Percentiles rank a stretch among this genome's conserved stretches.
Evolutionary conservation across 805 yeast genomes (phyloP).

Genomic region (Myxozyma nipponensis): DNA sequence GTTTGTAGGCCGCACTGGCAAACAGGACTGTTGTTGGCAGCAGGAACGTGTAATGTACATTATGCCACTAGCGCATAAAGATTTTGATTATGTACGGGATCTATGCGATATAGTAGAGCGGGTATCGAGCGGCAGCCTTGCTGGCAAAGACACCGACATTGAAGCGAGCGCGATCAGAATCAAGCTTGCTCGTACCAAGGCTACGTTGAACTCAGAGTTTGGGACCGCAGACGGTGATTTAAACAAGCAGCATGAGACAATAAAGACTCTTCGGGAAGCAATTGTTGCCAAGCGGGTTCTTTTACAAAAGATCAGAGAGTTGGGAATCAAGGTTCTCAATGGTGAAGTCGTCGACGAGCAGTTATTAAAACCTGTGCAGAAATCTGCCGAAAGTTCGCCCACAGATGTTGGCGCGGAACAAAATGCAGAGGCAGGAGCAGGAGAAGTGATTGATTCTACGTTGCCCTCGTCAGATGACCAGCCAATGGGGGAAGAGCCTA

Average conservation of each 20-base stretch:
- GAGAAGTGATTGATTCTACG: background rate
- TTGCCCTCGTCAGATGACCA: background rate
- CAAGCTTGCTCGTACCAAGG: constrained; percentile 6
- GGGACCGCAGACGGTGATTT: constrained; percentile 1
- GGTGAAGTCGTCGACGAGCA: background rate
- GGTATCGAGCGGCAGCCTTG: constrained; percentile 15
- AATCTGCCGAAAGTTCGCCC: background rate
- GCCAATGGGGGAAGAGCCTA: background rate
- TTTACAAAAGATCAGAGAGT: background rate
- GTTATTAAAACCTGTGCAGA: background rate
- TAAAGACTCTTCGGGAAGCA: constrained; percentile 1
- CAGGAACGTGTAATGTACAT: too few relatives aligned
- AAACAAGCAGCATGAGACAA: constrained; percentile 7
- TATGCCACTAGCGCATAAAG: constrained; percentile 7
- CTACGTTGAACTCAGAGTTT: background rate
- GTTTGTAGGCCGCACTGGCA: too few relatives aligned
- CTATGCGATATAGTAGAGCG: constrained; percentile 20
- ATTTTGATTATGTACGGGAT: constrained; percentile 22
- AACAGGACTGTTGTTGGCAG: too few relatives aligned
- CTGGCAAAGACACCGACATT: constrained; percentile 15
- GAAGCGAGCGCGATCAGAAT: constrained; percentile 21
- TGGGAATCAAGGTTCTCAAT: background rate
- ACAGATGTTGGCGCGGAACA: background rate
- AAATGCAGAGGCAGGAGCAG: background rate
- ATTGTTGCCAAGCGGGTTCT: constrained; percentile 12